Evolutionary conservation across 2,329 filamentous ascomycete genomes (phyloP).

Genomic region (Monosporascus sp.): DNA sequence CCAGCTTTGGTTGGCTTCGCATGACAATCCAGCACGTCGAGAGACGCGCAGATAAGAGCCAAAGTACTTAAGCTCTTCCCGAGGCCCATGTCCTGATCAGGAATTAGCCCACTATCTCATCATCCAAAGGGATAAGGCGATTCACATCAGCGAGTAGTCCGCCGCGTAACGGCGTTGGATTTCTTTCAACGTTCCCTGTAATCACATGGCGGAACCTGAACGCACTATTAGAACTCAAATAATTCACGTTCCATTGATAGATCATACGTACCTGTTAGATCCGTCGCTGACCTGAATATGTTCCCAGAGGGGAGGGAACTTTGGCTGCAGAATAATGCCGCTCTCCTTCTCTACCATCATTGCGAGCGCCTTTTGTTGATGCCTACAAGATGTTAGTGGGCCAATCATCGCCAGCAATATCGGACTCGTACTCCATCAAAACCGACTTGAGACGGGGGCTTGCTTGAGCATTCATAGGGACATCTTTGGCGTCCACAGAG

Average conservation of each 20-base stretch:
- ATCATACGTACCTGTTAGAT: neutral
- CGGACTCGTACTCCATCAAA: no score
- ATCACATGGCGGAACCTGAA: neutral
- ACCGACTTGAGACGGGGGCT: no score
- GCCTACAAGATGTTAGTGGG: conserved; percentile 5
- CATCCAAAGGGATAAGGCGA: neutral
- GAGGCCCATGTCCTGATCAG: conserved; percentile 28
- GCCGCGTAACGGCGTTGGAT: conserved; percentile 12
- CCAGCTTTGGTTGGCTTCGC: neutral
- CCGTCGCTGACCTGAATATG: neutral
- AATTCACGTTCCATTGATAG: neutral
- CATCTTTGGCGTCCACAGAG: no score
- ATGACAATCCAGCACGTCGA: conserved; percentile 12
- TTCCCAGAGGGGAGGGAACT: conserved; percentile 19
- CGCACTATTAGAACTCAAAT: neutral
- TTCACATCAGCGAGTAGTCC: conserved; percentile 28
- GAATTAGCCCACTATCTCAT: neutral
- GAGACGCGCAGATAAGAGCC: conserved; percentile 19
- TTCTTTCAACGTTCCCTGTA: conserved; percentile 5
- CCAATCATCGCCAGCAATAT: no score
- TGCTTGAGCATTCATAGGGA: no score
- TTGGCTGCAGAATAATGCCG: conserved; percentile 8
- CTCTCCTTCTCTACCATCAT: conserved; percentile 27
- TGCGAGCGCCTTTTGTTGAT: conserved; percentile 23
- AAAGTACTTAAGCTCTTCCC: conserved; percentile 27